Conservation (phyloP, 495 filamentous ascomycete species). For the Filosporella fistucella region DNA sequence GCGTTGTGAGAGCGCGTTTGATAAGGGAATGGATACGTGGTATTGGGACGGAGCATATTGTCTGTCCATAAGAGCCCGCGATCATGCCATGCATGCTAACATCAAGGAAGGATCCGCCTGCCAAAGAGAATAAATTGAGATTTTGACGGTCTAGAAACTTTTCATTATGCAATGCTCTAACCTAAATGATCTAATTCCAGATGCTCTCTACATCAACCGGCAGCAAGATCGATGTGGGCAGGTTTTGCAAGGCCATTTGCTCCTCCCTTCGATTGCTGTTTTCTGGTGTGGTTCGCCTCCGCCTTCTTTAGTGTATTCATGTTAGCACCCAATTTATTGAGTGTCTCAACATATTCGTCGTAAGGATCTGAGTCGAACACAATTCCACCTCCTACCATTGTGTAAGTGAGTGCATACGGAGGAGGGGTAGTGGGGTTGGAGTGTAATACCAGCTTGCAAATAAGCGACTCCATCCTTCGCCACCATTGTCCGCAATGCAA, state of each 20-base stretch:
- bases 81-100: background rate
- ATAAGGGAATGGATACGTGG: background rate
- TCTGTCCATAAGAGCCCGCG: too few species aligned
- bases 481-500: conserved; percentile 95
- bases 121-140: background rate
- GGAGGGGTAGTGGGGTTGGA: background rate
- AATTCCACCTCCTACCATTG: conserved; percentile 75
- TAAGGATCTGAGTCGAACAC: conserved; percentile 93
- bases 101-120: background rate
- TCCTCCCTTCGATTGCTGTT: conserved; percentile 4
- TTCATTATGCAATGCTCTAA: too few species aligned
- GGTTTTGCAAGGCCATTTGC: background rate
- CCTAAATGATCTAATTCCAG: too few species aligned
- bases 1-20: background rate
- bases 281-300: conserved; percentile 63
- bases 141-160: too few species aligned
- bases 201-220: conserved; percentile 1
- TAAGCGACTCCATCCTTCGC: conserved; percentile 89
- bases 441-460: conserved; percentile 66
- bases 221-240: conserved; percentile 14
- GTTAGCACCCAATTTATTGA: conserved; percentile 92
- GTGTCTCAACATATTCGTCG: conserved; percentile 94
- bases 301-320: conserved; percentile 81
- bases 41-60: background rate
- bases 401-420: background rate